A percentile compares a stretch with the other conserved stretches of the same genome.
Evolutionary conservation across 108 stramenopile genomes (phyloP).

Genomic region (Aureococcus anophagefferens): DNA sequence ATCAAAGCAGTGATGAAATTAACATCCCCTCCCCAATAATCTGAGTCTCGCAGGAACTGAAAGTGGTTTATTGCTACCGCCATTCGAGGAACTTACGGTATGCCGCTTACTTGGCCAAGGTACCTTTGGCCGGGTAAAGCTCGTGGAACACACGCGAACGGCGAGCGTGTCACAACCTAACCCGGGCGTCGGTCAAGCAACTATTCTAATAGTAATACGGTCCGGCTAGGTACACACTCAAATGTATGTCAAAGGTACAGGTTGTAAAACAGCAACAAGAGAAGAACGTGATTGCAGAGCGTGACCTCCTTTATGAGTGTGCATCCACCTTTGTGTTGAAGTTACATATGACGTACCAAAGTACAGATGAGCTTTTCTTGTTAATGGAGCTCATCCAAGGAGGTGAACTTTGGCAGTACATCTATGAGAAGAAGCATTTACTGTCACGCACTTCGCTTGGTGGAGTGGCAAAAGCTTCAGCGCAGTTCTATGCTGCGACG

Average conservation of each 20-base stretch:
- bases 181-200: no score
- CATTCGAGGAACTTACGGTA: slow-evolving; percentile 62
- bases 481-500: no score
- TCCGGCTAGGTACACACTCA: no score
- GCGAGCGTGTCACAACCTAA: no score
- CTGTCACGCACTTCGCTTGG: no score
- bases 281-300: slow-evolving; percentile 9
- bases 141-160: slow-evolving; percentile 10
- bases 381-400: slow-evolving; percentile 79
- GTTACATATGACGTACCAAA: slow-evolving; percentile 4
- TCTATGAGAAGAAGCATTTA: slow-evolving; percentile 75
- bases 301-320: slow-evolving; percentile 2
- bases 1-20: no score
- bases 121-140: slow-evolving; percentile 17
- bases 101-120: slow-evolving; percentile 20
- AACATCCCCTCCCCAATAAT: no score
- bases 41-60: no score
- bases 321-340: slow-evolving; percentile 11
- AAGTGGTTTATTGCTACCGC: no score
- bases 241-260: slow-evolving; percentile 15
- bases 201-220: no score
- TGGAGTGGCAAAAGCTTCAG: no score
- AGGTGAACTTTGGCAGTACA: slow-evolving; percentile 89
- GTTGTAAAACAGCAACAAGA: slow-evolving; percentile 2
- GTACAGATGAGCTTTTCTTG: slow-evolving; percentile 42